Conservation (phyloP, 2,329 filamentous ascomycete genomes). For the Fusarium transvaalense region DNA sequence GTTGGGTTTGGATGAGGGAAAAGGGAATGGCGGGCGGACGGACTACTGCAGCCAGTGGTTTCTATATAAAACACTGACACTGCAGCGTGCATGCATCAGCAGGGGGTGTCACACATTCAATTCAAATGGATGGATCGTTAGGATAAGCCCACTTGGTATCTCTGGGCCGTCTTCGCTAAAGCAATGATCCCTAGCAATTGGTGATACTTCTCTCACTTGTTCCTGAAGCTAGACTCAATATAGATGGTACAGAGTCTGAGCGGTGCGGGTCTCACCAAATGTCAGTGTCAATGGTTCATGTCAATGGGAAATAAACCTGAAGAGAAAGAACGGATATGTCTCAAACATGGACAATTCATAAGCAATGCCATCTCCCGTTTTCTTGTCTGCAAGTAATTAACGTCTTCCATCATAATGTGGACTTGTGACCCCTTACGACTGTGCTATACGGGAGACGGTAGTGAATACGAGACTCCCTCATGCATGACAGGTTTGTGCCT, state of each 20-base stretch:
- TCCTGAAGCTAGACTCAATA: slow-evolving; percentile 14
- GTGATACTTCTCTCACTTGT: neutral
- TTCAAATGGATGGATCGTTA: neutral
- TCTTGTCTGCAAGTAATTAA: neutral
- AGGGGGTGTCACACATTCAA: slow-evolving; percentile 1
- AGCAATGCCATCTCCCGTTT: neutral
- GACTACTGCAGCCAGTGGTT: slow-evolving; percentile 4
- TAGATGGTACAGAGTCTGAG: slow-evolving; percentile 1
- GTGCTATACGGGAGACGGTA: neutral
- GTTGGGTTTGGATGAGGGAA: slow-evolving; percentile 2
- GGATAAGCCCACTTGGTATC: neutral
- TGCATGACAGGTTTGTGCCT: slow-evolving; percentile 5
- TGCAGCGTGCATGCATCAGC: slow-evolving; percentile 4
- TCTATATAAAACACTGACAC: slow-evolving; percentile 15
- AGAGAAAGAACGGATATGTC: neutral
- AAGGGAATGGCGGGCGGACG: slow-evolving; percentile 5
- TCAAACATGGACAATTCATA: neutral
- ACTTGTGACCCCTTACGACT: neutral
- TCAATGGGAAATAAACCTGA: neutral
- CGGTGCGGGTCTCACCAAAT: neutral
- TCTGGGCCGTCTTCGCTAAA: neutral
- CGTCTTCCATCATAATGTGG: neutral
- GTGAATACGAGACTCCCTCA: slow-evolving; percentile 16
- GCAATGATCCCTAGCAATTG: neutral
- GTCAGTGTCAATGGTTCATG: neutral